phyloP scores from a whole-genome alignment of 2,329 filamentous ascomycete species.

The Ceratocystis alfenasii region DNA sequence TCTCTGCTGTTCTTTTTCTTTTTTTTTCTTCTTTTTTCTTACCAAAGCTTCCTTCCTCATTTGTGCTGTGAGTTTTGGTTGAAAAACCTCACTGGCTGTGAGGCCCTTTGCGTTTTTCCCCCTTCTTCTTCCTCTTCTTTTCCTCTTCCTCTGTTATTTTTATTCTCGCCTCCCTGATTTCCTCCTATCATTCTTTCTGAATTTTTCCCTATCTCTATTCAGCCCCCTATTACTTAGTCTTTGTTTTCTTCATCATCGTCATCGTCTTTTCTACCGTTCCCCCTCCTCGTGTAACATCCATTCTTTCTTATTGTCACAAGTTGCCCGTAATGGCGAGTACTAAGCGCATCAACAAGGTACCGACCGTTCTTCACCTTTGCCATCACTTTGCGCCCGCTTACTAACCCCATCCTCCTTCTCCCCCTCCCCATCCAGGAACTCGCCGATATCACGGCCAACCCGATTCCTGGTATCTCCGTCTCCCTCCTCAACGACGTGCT shows the following conservation, averaged over 20 bases:
- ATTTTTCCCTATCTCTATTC: too few relatives aligned
- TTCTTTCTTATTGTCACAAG: background rate
- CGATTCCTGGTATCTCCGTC: constrained; percentile 39
- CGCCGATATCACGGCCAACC: constrained; percentile 37
- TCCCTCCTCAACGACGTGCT: constrained; percentile 38
- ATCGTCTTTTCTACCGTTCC: too few relatives aligned
- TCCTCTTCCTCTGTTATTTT: background rate
- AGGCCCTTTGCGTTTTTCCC: background rate
- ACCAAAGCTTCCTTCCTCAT: constrained; percentile 9
- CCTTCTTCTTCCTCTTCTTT: background rate
- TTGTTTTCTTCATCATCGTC: too few relatives aligned
- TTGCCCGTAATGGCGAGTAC: constrained; percentile 30
- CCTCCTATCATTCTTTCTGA: background rate
- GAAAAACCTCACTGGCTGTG: background rate
- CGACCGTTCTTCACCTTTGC: background rate
- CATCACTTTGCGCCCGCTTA: constrained; percentile 23
- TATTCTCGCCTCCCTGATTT: too few relatives aligned
- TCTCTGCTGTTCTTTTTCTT: background rate
- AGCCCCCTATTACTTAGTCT: too few relatives aligned
- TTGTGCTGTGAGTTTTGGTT: background rate
- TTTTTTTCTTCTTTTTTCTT: background rate
- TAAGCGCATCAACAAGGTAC: constrained; percentile 37
- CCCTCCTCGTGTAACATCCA: too few relatives aligned
- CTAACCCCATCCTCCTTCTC: constrained; percentile 15
- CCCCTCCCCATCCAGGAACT: constrained; percentile 36